These are phyloP conservation scores for Theileria sp. DNA, from an alignment of 169 alveolate genomes.

Conservation along the genomic window DNA sequence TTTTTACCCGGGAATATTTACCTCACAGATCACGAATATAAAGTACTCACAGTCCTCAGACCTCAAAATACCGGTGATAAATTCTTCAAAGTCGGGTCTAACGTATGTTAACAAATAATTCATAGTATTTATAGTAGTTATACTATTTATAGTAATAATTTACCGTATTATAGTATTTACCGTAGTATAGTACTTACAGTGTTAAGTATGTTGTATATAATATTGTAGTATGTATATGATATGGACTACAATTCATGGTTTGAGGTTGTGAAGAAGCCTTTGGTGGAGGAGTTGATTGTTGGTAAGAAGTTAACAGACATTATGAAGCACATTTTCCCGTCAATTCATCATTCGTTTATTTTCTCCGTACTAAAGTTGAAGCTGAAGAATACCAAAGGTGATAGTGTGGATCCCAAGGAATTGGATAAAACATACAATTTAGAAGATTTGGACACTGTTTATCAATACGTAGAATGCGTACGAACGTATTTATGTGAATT, in stretches of 20 bases:
- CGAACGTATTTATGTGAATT: constrained; percentile 22
- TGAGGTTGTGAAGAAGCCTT: background rate
- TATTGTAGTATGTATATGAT: constrained; percentile 19
- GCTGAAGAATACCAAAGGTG: background rate
- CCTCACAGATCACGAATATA: constrained; percentile 87
- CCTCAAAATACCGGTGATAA: constrained; percentile 63
- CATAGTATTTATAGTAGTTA: no score
- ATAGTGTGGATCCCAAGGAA: constrained; percentile 4
- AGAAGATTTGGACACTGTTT: background rate
- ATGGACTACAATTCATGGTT: constrained; percentile 27
- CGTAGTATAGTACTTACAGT: background rate
- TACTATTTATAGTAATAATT: background rate
- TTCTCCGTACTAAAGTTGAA: background rate
- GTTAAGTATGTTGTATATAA: no score
- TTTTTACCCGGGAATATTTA: constrained; percentile 91
- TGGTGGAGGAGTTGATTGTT: constrained; percentile 14
- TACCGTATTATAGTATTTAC: background rate
- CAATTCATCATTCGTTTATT: constrained; percentile 21
- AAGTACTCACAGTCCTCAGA: constrained; percentile 73
- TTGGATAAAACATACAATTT: background rate
- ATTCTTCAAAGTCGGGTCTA: constrained; percentile 56
- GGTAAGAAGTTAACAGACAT: constrained; percentile 1
- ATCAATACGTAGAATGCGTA: constrained; percentile 27
- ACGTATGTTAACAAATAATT: constrained; percentile 4
- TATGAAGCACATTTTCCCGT: constrained; percentile 39